Conservation (phyloP, 345 rosid genomes). For the Populus simonii region DNA sequence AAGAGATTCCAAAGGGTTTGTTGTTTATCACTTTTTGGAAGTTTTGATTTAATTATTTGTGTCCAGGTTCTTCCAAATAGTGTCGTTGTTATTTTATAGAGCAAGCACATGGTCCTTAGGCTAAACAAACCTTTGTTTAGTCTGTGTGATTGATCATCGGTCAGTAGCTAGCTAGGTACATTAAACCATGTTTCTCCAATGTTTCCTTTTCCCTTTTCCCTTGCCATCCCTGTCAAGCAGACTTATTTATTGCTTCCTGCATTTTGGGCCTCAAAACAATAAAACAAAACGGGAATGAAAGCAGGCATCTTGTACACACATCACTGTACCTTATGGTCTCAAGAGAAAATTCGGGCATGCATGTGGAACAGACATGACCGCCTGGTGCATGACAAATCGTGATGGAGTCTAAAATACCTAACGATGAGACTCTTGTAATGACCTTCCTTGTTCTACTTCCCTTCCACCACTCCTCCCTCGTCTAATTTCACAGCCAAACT, state of each 20-base stretch:
- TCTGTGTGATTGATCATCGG: conserved; percentile 11
- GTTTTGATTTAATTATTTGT: conserved; percentile 12
- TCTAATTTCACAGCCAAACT: background rate
- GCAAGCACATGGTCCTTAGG: conserved; percentile 35
- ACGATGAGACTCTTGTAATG: conserved; percentile 9
- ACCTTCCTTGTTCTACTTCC: background rate
- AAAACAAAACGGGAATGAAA: conserved; percentile 17
- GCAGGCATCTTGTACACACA: conserved; percentile 13
- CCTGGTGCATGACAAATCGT: conserved; percentile 22
- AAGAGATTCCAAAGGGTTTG: conserved; percentile 27
- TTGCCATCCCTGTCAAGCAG: background rate
- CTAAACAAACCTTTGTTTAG: conserved; percentile 11
- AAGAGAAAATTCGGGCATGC: conserved; percentile 9
- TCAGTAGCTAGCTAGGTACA: conserved; percentile 3
- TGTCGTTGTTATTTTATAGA: conserved; percentile 12
- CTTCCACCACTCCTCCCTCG: background rate
- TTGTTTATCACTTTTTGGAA: conserved; percentile 10
- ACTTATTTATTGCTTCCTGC: conserved; percentile 26
- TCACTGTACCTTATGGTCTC: conserved; percentile 12
- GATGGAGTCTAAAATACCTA: background rate
- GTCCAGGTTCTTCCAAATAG: background rate
- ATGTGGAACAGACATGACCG: conserved; percentile 27
- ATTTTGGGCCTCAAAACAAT: conserved; percentile 24
- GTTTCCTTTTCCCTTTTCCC: conserved; percentile 23
- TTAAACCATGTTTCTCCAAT: conserved; percentile 35